Conservation (phyloP, 345 rosid genomes). For the Euphorbia peplus region DNA sequence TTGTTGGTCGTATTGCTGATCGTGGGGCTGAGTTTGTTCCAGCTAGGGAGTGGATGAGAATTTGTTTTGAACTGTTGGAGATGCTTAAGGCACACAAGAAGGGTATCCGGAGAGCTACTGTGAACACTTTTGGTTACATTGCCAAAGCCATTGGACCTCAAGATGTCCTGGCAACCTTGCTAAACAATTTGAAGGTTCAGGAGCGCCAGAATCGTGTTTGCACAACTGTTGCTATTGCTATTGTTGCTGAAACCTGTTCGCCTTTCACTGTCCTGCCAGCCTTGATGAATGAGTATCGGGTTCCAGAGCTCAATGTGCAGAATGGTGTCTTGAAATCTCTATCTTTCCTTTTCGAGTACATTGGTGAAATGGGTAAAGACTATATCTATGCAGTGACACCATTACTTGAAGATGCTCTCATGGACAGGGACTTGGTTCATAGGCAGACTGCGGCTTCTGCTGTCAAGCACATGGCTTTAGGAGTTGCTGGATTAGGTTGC, state of each 20-base stretch:
- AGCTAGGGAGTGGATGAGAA: conserved; percentile 99
- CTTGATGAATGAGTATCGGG: conserved; percentile 95
- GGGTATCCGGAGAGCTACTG: conserved; percentile 95
- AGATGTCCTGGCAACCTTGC: conserved; percentile 89
- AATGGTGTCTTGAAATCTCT: conserved; percentile 96
- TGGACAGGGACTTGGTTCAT: conserved; percentile 97
- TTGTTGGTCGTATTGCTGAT: conserved; percentile 97
- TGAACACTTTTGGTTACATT: conserved; percentile 95
- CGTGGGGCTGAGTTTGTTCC: conserved; percentile 99
- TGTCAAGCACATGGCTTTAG: conserved; percentile 96
- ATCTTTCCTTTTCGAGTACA: conserved; percentile 93
- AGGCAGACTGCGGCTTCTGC: conserved; percentile 99
- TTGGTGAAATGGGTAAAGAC: conserved; percentile 99
- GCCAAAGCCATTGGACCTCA: conserved; percentile 99
- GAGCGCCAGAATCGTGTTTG: conserved; percentile 99
- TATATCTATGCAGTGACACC: conserved; percentile 98
- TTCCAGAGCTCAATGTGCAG: conserved; percentile 97
- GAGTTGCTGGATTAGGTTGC: conserved; percentile 97
- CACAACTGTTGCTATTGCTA: conserved; percentile 97
- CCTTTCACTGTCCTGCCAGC: conserved; percentile 97
- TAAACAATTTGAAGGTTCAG: conserved; percentile 98
- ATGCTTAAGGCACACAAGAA: conserved; percentile 99
- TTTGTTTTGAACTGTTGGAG: conserved; percentile 96
- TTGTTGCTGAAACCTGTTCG: conserved; percentile 96
- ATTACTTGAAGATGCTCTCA: conserved; percentile 92